phyloP scores from a whole-genome alignment of 129 eudicot species.

The Logfia minima region DNA sequence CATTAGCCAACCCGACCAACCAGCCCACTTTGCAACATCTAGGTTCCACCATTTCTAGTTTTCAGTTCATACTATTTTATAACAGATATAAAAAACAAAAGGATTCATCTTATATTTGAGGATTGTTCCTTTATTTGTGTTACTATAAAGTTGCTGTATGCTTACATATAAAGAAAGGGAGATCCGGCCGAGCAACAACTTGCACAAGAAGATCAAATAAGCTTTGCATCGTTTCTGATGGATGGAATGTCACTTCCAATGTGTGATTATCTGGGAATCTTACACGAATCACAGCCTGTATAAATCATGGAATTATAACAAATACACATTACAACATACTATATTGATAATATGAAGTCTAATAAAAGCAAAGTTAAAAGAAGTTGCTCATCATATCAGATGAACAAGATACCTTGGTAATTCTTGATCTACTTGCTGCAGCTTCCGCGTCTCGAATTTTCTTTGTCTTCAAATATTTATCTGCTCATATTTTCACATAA shows the following conservation, averaged over 20 bases:
- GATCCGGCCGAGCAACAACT: constrained; percentile 70
- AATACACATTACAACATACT: constrained; percentile 8
- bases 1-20: constrained; percentile 7
- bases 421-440: constrained; percentile 79
- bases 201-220: constrained; percentile 64
- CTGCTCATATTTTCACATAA: constrained; percentile 36
- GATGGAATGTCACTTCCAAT: constrained; percentile 76
- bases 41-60: not conserved
- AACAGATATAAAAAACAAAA: not conserved
- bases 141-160: constrained; percentile 14
- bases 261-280: constrained; percentile 90
- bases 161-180: constrained; percentile 76
- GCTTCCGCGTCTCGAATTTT: constrained; percentile 84
- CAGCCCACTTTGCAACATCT: not conserved
- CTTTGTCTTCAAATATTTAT: constrained; percentile 76
- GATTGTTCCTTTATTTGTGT: not conserved
- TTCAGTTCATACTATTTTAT: not conserved
- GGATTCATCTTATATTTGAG: not conserved
- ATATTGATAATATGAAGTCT: not conserved
- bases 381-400: not conserved
- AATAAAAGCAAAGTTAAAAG: not conserved
- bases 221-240: constrained; percentile 77
- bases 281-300: constrained; percentile 76
- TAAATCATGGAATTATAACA: not conserved
- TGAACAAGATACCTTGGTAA: constrained; percentile 57